Percentiles rank a stretch among this genome's conserved stretches.
Evolutionary conservation across 2,329 filamentous ascomycete species (phyloP).

Genomic region (Penicillium sp.): DNA sequence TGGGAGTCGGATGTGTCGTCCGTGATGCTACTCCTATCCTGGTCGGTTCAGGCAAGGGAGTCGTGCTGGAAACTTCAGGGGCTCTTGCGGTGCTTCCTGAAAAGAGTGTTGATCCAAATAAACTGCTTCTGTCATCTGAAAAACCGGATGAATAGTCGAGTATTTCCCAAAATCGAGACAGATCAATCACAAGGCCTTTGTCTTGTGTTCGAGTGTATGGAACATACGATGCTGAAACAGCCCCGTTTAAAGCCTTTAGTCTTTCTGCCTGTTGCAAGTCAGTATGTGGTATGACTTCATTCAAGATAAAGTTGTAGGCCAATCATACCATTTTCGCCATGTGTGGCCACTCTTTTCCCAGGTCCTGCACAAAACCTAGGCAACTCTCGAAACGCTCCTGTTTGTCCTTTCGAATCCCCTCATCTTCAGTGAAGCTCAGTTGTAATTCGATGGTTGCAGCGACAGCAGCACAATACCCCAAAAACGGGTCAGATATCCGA

Average conservation of each 20-base stretch:
- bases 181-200: conserved; percentile 41
- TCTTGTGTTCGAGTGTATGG: conserved; percentile 31
- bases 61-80: conserved; percentile 42
- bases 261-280: conserved; percentile 37
- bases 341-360: conserved; percentile 45
- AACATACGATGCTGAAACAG: conserved; percentile 43
- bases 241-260: conserved; percentile 40
- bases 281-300: background rate
- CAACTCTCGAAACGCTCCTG: conserved; percentile 44
- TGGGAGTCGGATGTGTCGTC: conserved; percentile 15
- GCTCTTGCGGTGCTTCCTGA: conserved; percentile 22
- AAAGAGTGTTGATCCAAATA: conserved; percentile 43
- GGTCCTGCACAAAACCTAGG: conserved; percentile 40
- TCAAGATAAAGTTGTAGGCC: background rate
- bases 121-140: conserved; percentile 26
- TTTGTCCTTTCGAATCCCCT: conserved; percentile 38
- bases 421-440: conserved; percentile 48
- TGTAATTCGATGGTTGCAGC: conserved; percentile 54
- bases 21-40: conserved; percentile 28
- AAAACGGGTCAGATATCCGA: conserved; percentile 44
- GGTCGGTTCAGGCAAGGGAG: conserved; percentile 42
- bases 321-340: conserved; percentile 39
- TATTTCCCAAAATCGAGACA: conserved; percentile 48
- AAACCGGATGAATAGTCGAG: conserved; percentile 46
- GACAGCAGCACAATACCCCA: conserved; percentile 50